Percentiles rank a stretch among this genome's conserved stretches.
phyloP scores from a whole-genome alignment of 192 early-diverging fungal genomes.

The Backusella luteola region DNA sequence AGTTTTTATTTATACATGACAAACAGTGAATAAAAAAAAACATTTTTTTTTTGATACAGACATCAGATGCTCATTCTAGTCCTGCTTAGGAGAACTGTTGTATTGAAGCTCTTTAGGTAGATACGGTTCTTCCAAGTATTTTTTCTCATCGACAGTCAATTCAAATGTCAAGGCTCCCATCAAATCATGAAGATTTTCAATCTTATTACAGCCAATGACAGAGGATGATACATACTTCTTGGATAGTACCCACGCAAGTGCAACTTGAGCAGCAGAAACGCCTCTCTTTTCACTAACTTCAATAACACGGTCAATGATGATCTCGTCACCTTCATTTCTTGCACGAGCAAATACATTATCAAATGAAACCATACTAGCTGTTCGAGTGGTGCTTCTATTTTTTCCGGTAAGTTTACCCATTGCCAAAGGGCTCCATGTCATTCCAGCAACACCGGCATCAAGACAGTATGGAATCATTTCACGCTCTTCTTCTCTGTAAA shows the following conservation, averaged over 20 bases:
- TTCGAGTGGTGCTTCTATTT: background rate
- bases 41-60: too few relatives aligned
- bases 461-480: conserved; percentile 51
- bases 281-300: conserved; percentile 22
- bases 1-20: too few relatives aligned
- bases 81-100: background rate
- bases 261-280: conserved; percentile 25
- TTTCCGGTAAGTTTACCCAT: conserved; percentile 40
- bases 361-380: background rate
- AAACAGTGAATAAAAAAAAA: too few relatives aligned
- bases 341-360: background rate
- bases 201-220: conserved; percentile 23
- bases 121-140: conserved; percentile 20
- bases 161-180: conserved; percentile 16
- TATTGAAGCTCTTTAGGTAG: background rate
- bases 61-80: background rate
- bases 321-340: background rate
- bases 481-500: conserved; percentile 56
- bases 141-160: conserved; percentile 23
- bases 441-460: conserved; percentile 40
- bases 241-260: conserved; percentile 28
- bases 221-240: conserved; percentile 18
- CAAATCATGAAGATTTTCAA: conserved; percentile 22
- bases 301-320: conserved; percentile 22
- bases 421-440: conserved; percentile 54